phyloP scores from a whole-genome alignment of 257 asterid species.

The Forsythia viridissima region DNA sequence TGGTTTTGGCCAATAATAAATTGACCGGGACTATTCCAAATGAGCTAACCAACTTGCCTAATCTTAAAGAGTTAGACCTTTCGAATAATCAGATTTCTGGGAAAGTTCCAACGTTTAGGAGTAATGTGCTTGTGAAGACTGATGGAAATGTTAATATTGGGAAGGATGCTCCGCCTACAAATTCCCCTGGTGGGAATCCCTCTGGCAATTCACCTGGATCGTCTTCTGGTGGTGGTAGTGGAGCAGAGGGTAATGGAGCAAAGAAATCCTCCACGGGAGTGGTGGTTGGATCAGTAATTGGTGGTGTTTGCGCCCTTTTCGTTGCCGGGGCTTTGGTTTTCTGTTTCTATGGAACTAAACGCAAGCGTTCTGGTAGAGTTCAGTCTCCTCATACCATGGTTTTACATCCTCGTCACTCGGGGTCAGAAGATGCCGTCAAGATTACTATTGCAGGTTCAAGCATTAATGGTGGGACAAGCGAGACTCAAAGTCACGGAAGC shows the following conservation, averaged over 20 bases:
- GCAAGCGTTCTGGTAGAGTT: constrained; percentile 41
- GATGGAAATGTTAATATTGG: constrained; percentile 60
- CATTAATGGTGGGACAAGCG: constrained; percentile 57
- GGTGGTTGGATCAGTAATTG: constrained; percentile 68
- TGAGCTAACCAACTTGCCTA: constrained; percentile 54
- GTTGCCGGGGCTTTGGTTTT: constrained; percentile 49
- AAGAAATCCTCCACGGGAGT: constrained; percentile 55
- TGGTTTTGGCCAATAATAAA: constrained; percentile 52
- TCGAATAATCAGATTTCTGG: constrained; percentile 69
- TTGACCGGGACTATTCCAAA: constrained; percentile 62
- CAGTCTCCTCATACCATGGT: constrained; percentile 54
- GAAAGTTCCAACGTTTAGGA: constrained; percentile 45
- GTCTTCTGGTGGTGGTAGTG: constrained; percentile 16
- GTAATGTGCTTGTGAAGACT: constrained; percentile 39
- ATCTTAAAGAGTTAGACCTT: constrained; percentile 53
- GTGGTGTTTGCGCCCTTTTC: constrained; percentile 51
- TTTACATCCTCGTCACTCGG: constrained; percentile 80
- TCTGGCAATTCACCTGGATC: constrained; percentile 24
- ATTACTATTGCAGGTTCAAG: constrained; percentile 63
- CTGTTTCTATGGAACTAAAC: constrained; percentile 43
- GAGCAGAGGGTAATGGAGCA: constrained; percentile 21
- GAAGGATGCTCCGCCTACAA: constrained; percentile 49
- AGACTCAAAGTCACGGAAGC: constrained; percentile 53
- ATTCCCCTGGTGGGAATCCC: constrained; percentile 16
- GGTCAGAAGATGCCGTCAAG: constrained; percentile 72